Evolutionary conservation across 2,329 filamentous ascomycete genomes (phyloP).

Genomic region (Alternaria brassicicola): DNA sequence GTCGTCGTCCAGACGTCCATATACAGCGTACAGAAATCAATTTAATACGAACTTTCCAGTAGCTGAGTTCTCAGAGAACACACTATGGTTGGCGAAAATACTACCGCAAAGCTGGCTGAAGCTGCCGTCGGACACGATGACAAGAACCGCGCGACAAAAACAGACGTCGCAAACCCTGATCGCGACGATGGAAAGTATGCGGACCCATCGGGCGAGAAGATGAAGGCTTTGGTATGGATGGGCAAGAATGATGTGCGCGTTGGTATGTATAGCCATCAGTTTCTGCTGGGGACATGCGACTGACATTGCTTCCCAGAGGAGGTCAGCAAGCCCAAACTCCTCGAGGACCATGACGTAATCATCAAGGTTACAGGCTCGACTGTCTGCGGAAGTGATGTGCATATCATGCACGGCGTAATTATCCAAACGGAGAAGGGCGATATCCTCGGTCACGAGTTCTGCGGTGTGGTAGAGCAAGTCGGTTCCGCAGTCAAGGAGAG

Average conservation of each 20-base stretch:
- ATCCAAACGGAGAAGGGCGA: conserved; percentile 57
- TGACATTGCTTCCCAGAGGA: conserved; percentile 52
- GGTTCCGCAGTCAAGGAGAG: conserved; percentile 51
- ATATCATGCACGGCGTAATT: conserved; percentile 58
- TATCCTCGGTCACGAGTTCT: conserved; percentile 60
- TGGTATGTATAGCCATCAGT: too few species aligned
- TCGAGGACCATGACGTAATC: conserved; percentile 78
- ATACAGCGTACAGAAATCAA: too few species aligned
- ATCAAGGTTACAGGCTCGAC: conserved; percentile 74
- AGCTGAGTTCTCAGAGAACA: too few species aligned
- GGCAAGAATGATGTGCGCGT: conserved; percentile 79
- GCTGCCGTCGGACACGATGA: too few species aligned
- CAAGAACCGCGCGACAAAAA: too few species aligned
- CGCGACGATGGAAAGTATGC: too few species aligned
- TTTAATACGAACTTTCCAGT: too few species aligned
- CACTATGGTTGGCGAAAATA: too few species aligned
- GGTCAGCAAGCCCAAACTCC: conserved; percentile 70
- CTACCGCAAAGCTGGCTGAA: too few species aligned
- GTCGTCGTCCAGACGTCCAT: too few species aligned
- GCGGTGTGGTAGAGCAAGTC: conserved; percentile 56
- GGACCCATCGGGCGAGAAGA: conserved; percentile 42
- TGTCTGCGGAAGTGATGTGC: conserved; percentile 66
- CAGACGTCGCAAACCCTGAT: too few species aligned
- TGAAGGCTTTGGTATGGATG: conserved; percentile 83
- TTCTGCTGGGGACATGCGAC: too few species aligned